A percentile compares a stretch with the other conserved stretches of the same genome.
Evolutionary conservation across 345 rosid species (phyloP).

Genomic region (Passiflora organensis): DNA sequence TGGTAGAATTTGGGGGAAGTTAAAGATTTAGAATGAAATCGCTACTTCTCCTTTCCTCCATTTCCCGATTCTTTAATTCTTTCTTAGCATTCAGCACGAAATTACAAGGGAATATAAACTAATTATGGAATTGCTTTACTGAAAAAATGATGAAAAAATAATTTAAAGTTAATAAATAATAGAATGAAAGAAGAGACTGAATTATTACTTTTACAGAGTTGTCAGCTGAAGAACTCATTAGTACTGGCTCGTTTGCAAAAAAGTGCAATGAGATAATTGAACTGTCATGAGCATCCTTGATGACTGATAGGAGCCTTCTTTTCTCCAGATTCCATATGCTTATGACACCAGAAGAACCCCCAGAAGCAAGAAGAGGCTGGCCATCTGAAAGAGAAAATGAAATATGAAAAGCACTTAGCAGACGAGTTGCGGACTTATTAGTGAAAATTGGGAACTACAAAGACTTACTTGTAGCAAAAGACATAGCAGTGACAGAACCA

Average conservation of each 20-base stretch:
- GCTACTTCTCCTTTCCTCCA: no score
- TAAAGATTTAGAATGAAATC: no score
- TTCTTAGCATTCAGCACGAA: no score
- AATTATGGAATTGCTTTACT: no score
- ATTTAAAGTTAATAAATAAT: neutral
- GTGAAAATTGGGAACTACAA: neutral
- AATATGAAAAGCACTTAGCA: neutral
- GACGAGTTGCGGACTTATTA: no score
- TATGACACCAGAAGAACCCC: constrained; percentile 90
- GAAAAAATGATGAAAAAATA: neutral
- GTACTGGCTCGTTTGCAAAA: constrained; percentile 92
- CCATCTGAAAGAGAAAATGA: constrained; percentile 50
- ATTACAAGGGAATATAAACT: no score
- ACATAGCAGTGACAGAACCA: constrained; percentile 78
- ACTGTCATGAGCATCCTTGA: constrained; percentile 91
- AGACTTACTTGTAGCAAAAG: constrained; percentile 68
- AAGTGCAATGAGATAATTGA: constrained; percentile 74
- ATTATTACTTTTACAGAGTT: constrained; percentile 81
- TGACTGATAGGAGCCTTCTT: constrained; percentile 77
- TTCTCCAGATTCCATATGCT: constrained; percentile 98
- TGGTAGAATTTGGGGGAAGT: no score
- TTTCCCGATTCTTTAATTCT: no score
- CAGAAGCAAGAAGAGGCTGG: constrained; percentile 90
- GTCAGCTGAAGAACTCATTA: constrained; percentile 91
- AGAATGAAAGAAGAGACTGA: neutral